Base-by-base conservation (phyloP, 208 protist genomes). In the Naegleria gruberi region DNA sequence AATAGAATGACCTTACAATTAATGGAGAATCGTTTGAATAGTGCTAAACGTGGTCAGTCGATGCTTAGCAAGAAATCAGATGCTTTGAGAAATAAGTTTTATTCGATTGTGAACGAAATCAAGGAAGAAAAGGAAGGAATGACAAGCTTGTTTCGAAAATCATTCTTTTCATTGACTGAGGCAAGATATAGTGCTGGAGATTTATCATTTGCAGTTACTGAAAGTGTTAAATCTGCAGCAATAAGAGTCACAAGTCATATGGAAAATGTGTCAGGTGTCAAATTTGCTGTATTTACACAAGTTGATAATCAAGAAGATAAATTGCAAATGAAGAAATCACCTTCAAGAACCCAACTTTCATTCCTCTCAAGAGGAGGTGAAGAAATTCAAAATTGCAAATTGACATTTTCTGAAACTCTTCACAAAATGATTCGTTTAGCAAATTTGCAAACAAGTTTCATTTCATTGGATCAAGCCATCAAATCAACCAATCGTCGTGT, bases 11-110 rank as follows among this genome's bases (percentile, higher is more conserved):
- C 95, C 41, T 94, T 97, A 45, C 97, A 97, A 92, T 92, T 94
- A 84, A 97, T 97, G 93, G 98, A 99, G 94, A 93, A 89, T 0
- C 95, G 97, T 55, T 93, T 99, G 47, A 98, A 97, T 90, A 98
- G 97, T 87, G 99, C 99, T 4, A 93, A 98, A 92, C 99, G 98
- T 92, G 99, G 99, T 15, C 98, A 99, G 95, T 97, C 94, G 84
- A 95, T 99, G 74, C 95, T 99, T 42, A 99, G 99, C 95, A 99
- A 99, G 93, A 99, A 99, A 94, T 94, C 97, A 34, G 99, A 99
- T 93, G 99, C 99, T 19, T 95, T 99, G 30, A 97, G 94, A 17
- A 91, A 99, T 87, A 94, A 96, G 51, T 99, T 99, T 95, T 95
- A 98, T 90, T 82, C 92, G 40, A 96, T 99, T 90, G 94, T 99